Conservation (phyloP, 2,329 filamentous ascomycete genomes). For the Pezicula radicicola region DNA sequence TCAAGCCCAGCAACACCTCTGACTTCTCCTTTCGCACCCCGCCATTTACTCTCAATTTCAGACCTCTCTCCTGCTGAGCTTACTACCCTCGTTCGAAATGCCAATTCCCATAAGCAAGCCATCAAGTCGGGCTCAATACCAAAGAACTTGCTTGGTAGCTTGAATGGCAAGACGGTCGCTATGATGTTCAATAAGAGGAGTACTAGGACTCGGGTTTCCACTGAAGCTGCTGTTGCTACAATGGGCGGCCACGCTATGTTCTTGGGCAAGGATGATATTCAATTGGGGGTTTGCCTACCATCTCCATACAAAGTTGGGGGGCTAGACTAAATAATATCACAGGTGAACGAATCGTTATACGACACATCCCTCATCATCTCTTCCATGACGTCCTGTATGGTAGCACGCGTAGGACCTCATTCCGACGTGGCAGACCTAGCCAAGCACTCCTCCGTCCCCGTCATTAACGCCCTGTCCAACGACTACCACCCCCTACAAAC, state of each 20-base stretch:
- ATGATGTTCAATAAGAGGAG: slow-evolving; percentile 97
- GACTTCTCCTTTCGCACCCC: slow-evolving; percentile 56
- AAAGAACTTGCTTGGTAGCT: slow-evolving; percentile 52
- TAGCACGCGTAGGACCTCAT: slow-evolving; percentile 75
- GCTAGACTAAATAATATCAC: neutral
- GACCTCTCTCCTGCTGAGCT: slow-evolving; percentile 82
- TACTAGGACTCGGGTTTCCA: slow-evolving; percentile 89
- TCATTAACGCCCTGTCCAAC: slow-evolving; percentile 86
- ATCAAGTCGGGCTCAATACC: slow-evolving; percentile 70
- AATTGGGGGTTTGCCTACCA: slow-evolving; percentile 63
- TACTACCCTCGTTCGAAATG: slow-evolving; percentile 78
- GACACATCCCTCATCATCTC: slow-evolving; percentile 91
- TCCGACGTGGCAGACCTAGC: slow-evolving; percentile 71
- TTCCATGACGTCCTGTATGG: slow-evolving; percentile 85
- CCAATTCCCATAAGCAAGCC: slow-evolving; percentile 68
- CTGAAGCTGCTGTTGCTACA: slow-evolving; percentile 83
- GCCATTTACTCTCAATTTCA: slow-evolving; percentile 88
- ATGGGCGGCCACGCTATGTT: slow-evolving; percentile 97
- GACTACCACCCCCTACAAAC: slow-evolving; percentile 92
- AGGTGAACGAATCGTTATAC: slow-evolving; percentile 83
- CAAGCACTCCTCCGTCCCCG: slow-evolving; percentile 70
- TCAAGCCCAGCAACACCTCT: slow-evolving; percentile 14
- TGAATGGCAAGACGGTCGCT: slow-evolving; percentile 79
- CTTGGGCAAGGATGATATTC: slow-evolving; percentile 91
- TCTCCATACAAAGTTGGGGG: neutral